Base-by-base conservation (phyloP, 805 yeast genomes). In the Jamesozyma piceae region DNA sequence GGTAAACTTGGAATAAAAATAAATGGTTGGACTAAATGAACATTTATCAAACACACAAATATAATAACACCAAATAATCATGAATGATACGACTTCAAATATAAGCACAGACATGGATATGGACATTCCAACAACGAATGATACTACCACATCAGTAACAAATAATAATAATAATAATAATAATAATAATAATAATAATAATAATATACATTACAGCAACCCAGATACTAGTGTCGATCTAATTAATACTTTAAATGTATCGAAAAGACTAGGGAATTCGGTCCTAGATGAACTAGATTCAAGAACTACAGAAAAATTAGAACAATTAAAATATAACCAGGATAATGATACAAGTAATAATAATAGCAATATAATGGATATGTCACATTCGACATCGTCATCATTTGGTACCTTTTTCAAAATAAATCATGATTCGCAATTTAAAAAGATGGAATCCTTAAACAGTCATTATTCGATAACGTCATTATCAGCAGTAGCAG, bases 231-330 rank as follows among this genome's bases (percentile, higher is more conserved):
- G 45, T 21, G 43, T 17, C 9, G 14, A 36, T 18, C 27, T 57
- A 21, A 50, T 48, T 8, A 43, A 43, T 9, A 32, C 35, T 21
- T 36, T 61, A 37, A 66, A 66, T 3, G 63, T 57, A 32, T 61
- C 67, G 20, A 59, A 57, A 43, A 54, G 54, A 38, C 45, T 64
- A 35, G 65, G 67, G 17, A 53, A 49, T 19, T 62, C 60, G 17
- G 67, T 65, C 2, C 46, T 65, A 4, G 43, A 53, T 31, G 69
- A 65, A 46, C 43, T 65, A 35, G 66, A 65, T 41, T 49, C 53
- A 37, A 50, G 68, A 41, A 66, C 68, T 8, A 52, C 51, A 27
- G 45, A 27, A 35, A 56, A 50, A 31, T 43, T 47, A 35, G 47
- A 49, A 35, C 42, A 48, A 42, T 37, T 45, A 29, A 45, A 43